Base-by-base conservation (phyloP, 345 rosid species). In the Capsella bursapastoris region DNA sequence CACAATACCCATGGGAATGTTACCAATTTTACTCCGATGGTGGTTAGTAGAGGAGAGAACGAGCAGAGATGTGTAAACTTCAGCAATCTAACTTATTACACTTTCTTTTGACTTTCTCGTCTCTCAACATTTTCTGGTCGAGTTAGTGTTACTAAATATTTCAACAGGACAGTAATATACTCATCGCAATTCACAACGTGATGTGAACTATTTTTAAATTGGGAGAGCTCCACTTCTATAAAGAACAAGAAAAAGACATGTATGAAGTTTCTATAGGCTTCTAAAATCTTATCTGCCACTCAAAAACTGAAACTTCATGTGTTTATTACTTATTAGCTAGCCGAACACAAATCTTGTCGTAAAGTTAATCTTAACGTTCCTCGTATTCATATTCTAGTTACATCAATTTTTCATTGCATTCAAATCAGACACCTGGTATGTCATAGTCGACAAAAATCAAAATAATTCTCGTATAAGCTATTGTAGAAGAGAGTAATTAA, bases 11-110 rank as follows among this genome's bases (percentile, higher is more conserved):
- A 8, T 63, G 1, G 8, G 29, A 4, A 55, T 9, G 27, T 57
- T 47, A 27, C 66, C 51, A 74, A 10, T 74, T 22, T 40, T 74
- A 74, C 52, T 58, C 57, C 6, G 61, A 38, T 49, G 72, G 72
- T 74, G 45, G 68, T 74, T 49, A 47, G 7, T 48, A 58, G 58
- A 73, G 64, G 64, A 43, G 64, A 43, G 31, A 37, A 66, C 57
- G 72, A 74, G 41, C 59, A 40, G 59, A 67, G 60, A 58, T 74
- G 14, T 66, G 72, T 66, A 66, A 67, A 66, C 78, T 67, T 47
- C 55, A 66, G 43, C 14, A 50, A 66, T 50, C 55, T 48, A 50
- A 61, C 75, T 61, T 61, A 44, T 71, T 41, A 66, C 67, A 57
- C 60, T 14, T 10, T 28, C 65, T 65, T 58, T 28, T 9, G 31